These are phyloP conservation scores for Brassica cretica DNA, from an alignment of 345 rosid species.

Conservation along the genomic window DNA sequence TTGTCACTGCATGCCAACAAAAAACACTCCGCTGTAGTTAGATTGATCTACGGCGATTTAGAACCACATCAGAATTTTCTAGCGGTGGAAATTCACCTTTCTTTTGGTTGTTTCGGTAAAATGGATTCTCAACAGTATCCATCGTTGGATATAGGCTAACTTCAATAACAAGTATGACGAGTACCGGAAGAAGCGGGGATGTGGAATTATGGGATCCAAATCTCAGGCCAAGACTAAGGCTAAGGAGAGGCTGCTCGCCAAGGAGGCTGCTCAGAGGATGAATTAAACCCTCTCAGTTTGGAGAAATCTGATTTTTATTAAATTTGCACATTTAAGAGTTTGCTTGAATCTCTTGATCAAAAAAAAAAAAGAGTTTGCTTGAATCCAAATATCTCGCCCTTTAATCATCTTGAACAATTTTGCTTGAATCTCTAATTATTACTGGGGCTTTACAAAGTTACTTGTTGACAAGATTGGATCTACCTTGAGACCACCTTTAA, in stretches of 20 bases:
- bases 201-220: too few species aligned
- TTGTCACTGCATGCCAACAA: background rate
- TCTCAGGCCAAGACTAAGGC: too few species aligned
- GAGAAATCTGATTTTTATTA: too few species aligned
- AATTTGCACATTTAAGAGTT: too few species aligned
- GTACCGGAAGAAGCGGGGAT: too few species aligned
- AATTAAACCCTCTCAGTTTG: too few species aligned
- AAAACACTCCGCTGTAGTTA: background rate
- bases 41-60: background rate
- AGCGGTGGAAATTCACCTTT: background rate
- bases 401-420: background rate
- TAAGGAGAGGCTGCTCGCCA: too few species aligned
- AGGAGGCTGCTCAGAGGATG: too few species aligned
- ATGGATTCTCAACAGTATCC: too few species aligned
- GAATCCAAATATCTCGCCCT: background rate
- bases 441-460: background rate
- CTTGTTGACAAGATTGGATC: background rate
- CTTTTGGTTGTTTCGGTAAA: background rate
- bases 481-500: background rate
- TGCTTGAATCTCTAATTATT: background rate
- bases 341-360: background rate
- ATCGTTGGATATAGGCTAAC: too few species aligned
- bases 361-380: too few species aligned
- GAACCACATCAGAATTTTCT: background rate
- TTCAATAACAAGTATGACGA: too few species aligned